phyloP scores from a whole-genome alignment of 345 rosid species.

The Schrenkiella parvula region DNA sequence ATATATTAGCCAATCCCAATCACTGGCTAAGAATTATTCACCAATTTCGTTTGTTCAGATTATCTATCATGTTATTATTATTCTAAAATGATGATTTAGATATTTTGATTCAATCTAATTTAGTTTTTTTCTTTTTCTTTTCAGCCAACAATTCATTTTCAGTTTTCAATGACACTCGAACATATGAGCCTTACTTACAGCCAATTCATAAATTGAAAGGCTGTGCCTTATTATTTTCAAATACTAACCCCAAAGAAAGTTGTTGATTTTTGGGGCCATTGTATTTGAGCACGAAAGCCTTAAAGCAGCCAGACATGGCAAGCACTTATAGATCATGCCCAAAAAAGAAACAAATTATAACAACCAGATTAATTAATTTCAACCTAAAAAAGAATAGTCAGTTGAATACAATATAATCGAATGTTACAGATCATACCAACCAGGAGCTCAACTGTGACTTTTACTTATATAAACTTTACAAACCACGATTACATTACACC shows the following conservation, averaged over 20 bases:
- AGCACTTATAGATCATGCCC: constrained; percentile 32
- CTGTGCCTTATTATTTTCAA: too few species aligned
- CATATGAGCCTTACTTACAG: too few species aligned
- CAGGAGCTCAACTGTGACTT: not conserved
- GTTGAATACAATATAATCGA: constrained; percentile 6
- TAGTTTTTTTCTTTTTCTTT: too few species aligned
- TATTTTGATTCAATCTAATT: too few species aligned
- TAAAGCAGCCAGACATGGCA: constrained; percentile 24
- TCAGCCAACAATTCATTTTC: too few species aligned
- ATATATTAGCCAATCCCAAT: not conserved
- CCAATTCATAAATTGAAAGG: too few species aligned
- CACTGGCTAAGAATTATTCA: not conserved
- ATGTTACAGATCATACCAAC: constrained; percentile 25
- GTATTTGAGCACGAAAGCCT: not conserved
- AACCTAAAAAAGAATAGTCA: not conserved
- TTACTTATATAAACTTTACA: not conserved
- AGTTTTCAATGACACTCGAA: too few species aligned
- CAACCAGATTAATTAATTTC: not conserved
- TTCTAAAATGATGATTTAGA: too few species aligned
- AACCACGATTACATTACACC: not conserved
- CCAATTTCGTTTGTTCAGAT: not conserved
- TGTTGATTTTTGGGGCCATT: constrained; percentile 16
- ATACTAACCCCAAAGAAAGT: too few species aligned
- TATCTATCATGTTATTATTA: not conserved
- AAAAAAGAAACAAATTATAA: not conserved